Evolutionary conservation across 1,284 basidiomycete genomes (phyloP).

Genomic region (Lentinula novae-zelandiae): DNA sequence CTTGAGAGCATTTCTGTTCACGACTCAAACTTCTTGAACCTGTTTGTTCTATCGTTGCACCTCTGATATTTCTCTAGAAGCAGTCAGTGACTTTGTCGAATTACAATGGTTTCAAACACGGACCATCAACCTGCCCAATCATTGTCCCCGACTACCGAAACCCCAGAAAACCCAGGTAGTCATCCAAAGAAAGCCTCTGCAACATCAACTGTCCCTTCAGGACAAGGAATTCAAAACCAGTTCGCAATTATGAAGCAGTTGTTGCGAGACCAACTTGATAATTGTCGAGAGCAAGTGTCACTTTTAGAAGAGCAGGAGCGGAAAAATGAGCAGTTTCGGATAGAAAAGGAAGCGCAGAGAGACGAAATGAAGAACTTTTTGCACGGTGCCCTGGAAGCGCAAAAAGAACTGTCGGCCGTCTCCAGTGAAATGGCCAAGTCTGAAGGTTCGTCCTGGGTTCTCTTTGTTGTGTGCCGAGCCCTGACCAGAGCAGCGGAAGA

Average conservation of each 20-base stretch:
- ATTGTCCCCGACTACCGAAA: neutral
- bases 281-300: neutral
- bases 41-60: no score
- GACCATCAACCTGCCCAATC: neutral
- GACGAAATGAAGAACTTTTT: neutral
- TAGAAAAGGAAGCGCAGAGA: neutral
- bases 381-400: neutral
- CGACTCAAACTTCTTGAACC: no score
- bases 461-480: neutral
- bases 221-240: neutral
- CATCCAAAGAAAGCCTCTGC: neutral
- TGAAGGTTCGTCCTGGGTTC: neutral
- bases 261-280: neutral
- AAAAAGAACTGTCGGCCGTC: neutral
- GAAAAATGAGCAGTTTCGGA: neutral
- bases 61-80: no score
- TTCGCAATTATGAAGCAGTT: neutral
- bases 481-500: neutral
- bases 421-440: neutral
- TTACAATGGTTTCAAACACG: neutral
- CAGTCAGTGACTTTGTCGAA: no score
- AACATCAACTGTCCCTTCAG: neutral
- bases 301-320: neutral
- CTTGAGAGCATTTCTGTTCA: no score
- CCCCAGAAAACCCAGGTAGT: neutral